Conservation (phyloP, 192 early-diverging fungal genomes). For the Coemansia reversa region DNA sequence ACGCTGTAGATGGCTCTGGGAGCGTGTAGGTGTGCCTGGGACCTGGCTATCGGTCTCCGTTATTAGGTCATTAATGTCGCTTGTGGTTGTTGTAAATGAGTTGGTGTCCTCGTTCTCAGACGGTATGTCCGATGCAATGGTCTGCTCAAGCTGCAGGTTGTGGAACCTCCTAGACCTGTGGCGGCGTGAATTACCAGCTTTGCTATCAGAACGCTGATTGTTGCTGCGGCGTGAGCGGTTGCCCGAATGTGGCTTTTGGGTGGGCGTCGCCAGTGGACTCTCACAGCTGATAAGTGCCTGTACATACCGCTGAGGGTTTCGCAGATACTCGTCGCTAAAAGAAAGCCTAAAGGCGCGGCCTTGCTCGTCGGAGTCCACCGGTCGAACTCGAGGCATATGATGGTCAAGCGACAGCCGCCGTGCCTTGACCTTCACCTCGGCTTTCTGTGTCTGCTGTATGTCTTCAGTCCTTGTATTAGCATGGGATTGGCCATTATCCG, state of each 20-base stretch:
- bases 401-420: slow-evolving; percentile 37
- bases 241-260: slow-evolving; percentile 10
- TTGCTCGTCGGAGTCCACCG: slow-evolving; percentile 12
- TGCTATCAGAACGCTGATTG: slow-evolving; percentile 5
- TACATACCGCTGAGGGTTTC: slow-evolving; percentile 49
- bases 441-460: background rate
- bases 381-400: slow-evolving; percentile 3
- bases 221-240: slow-evolving; percentile 25
- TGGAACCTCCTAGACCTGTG: slow-evolving; percentile 30
- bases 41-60: slow-evolving; percentile 28
- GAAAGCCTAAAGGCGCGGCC: slow-evolving; percentile 52
- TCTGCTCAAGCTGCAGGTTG: slow-evolving; percentile 51
- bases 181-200: slow-evolving; percentile 14
- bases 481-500: background rate
- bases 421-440: slow-evolving; percentile 15
- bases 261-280: slow-evolving; percentile 8
- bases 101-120: slow-evolving; percentile 46
- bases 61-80: slow-evolving; percentile 39
- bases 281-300: slow-evolving; percentile 47
- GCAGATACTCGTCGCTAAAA: slow-evolving; percentile 47
- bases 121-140: slow-evolving; percentile 15
- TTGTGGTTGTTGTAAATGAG: slow-evolving; percentile 35
- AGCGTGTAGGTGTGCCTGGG: slow-evolving; percentile 23
- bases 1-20: slow-evolving; percentile 6
- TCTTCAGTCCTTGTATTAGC: background rate